phyloP scores from a whole-genome alignment of 2,329 filamentous ascomycete species.

The Colletotrichum shisoi region DNA sequence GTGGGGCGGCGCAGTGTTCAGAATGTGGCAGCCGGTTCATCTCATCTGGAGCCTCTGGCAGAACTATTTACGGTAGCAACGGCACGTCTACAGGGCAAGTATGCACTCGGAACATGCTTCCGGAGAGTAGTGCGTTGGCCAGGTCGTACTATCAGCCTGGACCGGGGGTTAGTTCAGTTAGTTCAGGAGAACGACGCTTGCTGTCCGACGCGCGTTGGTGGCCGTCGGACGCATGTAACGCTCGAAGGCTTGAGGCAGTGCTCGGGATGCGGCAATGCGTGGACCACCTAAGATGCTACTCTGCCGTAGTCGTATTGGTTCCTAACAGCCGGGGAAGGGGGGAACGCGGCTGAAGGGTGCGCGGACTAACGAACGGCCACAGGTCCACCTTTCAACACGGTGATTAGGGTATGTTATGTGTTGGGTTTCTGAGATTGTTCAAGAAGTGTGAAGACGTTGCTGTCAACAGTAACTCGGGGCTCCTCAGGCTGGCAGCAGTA shows the following conservation, averaged over 20 bases:
- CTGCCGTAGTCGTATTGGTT: not conserved
- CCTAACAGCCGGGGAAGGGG: not conserved
- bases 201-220: not conserved
- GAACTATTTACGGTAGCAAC: not conserved
- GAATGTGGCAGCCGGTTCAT: not conserved
- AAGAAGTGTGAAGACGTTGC: not conserved
- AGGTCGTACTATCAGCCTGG: not conserved
- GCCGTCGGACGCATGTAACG: not conserved
- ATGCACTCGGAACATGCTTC: not conserved
- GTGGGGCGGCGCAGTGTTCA: not conserved
- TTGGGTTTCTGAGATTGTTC: not conserved
- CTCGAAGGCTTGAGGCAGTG: not conserved
- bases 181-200: not conserved
- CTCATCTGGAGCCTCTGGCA: not conserved
- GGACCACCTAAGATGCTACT: not conserved
- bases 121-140: too few species aligned
- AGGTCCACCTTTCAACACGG: not conserved
- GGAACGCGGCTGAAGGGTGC: not conserved
- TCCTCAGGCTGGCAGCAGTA: not conserved
- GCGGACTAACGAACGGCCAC: not conserved
- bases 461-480: not conserved
- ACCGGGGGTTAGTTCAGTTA: too few species aligned
- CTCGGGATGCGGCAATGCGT: slow-evolving; percentile 1
- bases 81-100: not conserved
- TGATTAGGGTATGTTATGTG: not conserved